phyloP scores from a whole-genome alignment of 2,329 filamentous ascomycete genomes.

The Arachnopeziza araneosa region DNA sequence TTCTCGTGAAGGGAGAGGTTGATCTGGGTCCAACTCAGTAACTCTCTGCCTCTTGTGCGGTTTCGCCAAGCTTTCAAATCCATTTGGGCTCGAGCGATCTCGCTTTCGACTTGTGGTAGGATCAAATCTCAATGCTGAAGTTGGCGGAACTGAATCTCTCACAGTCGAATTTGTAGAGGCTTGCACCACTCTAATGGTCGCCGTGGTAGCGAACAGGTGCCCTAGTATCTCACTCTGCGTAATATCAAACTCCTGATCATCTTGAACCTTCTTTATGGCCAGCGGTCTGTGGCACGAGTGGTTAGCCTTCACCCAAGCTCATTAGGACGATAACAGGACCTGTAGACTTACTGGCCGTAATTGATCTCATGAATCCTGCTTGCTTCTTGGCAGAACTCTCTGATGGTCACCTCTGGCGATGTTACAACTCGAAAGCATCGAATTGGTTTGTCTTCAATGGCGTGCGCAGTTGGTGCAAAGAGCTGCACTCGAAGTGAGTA shows the following conservation, averaged over 20 bases:
- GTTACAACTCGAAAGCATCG: conserved; percentile 28
- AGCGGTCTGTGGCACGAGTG: conserved; percentile 19
- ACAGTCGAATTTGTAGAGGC: conserved; percentile 19
- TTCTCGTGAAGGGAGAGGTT: conserved; percentile 28
- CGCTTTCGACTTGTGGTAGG: conserved; percentile 20
- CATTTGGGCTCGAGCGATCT: conserved; percentile 11
- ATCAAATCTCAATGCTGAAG: conserved; percentile 27
- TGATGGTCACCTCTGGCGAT: conserved; percentile 25
- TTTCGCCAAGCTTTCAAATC: conserved; percentile 9
- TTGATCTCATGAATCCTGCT: conserved; percentile 27
- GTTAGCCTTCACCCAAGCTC: conserved; percentile 4
- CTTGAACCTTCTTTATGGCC: conserved; percentile 29
- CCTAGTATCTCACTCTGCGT: conserved; percentile 26
- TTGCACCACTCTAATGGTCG: conserved; percentile 27
- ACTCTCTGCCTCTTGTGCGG: conserved; percentile 27
- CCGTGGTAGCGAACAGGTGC: conserved; percentile 22
- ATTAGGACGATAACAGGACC: neutral
- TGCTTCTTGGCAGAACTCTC: conserved; percentile 28
- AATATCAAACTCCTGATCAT: conserved; percentile 29
- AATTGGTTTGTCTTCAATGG: conserved; percentile 20
- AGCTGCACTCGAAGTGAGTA: conserved; percentile 30
- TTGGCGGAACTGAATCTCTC: conserved; percentile 30
- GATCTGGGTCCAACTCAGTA: conserved; percentile 22
- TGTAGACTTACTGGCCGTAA: conserved; percentile 26
- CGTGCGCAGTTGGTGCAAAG: conserved; percentile 20